Conservation (phyloP, 2,329 filamentous ascomycete species). For the Ceratocystis harringtonii region DNA sequence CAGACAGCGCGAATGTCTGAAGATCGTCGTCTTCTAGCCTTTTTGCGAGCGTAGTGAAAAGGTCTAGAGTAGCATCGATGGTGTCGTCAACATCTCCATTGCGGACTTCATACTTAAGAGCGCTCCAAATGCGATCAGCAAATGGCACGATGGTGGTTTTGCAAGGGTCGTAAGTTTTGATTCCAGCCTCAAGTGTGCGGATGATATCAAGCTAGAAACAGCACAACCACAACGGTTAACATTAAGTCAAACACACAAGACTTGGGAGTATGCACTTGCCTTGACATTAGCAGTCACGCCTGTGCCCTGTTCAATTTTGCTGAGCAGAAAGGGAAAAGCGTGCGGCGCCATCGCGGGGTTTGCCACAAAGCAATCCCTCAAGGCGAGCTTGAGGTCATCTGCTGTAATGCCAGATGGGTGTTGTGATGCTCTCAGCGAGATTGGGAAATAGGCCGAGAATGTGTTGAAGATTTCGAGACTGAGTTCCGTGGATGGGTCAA, state of each 20-base stretch:
- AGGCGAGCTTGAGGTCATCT: conserved; percentile 38
- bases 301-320: conserved; percentile 44
- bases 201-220: conserved; percentile 36
- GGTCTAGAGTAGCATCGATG: conserved; percentile 40
- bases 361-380: conserved; percentile 40
- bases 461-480: conserved; percentile 37
- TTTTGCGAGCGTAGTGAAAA: conserved; percentile 35
- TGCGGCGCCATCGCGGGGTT: conserved; percentile 32
- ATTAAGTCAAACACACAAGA: not conserved
- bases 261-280: conserved; percentile 23
- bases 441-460: conserved; percentile 47
- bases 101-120: conserved; percentile 48
- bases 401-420: conserved; percentile 37
- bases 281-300: conserved; percentile 44
- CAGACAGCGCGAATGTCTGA: conserved; percentile 32
- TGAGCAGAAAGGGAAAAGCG: conserved; percentile 39
- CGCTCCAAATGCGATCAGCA: conserved; percentile 38
- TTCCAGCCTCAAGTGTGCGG: conserved; percentile 38
- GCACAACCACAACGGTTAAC: conserved; percentile 10
- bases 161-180: conserved; percentile 34
- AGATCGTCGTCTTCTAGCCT: conserved; percentile 32
- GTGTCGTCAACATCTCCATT: conserved; percentile 45
- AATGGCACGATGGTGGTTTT: conserved; percentile 35
- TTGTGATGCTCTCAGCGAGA: conserved; percentile 38
- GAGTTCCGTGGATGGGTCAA: conserved; percentile 31